Evolutionary conservation across 345 rosid species (phyloP).

Genomic region (Melastoma malabathricum): DNA sequence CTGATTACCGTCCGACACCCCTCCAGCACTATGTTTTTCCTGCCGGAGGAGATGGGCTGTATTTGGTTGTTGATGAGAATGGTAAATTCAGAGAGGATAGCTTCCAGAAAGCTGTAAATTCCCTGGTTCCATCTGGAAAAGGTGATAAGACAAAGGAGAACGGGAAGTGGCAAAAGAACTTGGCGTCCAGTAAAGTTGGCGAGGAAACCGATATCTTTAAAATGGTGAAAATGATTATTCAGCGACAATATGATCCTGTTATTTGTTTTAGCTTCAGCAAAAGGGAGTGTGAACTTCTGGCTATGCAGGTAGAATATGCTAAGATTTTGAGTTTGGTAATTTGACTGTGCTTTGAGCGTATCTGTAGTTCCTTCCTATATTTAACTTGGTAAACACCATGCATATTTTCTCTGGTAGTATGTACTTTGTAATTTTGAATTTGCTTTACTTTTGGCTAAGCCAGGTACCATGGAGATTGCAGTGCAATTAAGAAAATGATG

Average conservation of each 20-base stretch:
- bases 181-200: conserved; percentile 57
- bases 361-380: too few relatives aligned
- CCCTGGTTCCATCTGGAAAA: conserved; percentile 63
- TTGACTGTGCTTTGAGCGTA: too few relatives aligned
- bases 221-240: conserved; percentile 95
- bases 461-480: too few relatives aligned
- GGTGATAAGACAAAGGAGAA: conserved; percentile 60
- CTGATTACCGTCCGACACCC: conserved; percentile 98
- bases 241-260: conserved; percentile 92
- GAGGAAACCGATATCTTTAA: conserved; percentile 97
- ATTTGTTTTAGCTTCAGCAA: conserved; percentile 96
- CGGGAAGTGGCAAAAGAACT: conserved; percentile 65
- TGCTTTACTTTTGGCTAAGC: too few relatives aligned
- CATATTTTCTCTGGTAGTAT: neutral
- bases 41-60: conserved; percentile 84
- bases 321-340: too few relatives aligned
- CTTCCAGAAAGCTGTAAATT: conserved; percentile 88
- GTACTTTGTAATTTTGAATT: neutral
- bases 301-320: conserved; percentile 62
- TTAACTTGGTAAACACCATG: too few relatives aligned
- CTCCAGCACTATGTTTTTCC: conserved; percentile 95
- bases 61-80: conserved; percentile 88
- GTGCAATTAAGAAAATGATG: too few relatives aligned
- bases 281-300: conserved; percentile 94
- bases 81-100: conserved; percentile 86